phyloP scores from a whole-genome alignment of 331 rosid genomes.

The Arachis monticola region DNA sequence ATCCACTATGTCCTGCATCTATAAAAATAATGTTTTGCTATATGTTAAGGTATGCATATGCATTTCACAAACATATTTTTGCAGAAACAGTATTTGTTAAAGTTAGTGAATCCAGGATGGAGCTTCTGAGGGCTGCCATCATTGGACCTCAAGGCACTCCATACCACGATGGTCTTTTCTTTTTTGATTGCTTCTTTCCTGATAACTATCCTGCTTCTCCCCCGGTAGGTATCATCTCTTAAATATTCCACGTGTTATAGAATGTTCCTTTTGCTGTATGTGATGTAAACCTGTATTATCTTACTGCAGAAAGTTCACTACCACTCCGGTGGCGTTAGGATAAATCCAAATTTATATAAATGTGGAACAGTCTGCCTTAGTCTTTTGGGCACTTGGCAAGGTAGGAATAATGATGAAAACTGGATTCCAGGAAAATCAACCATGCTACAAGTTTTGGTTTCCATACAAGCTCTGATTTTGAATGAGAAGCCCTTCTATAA shows the following conservation, averaged over 20 bases:
- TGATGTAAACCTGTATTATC: conserved; percentile 34
- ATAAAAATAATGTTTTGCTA: not conserved
- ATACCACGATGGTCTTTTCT: conserved; percentile 87
- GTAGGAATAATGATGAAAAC: conserved; percentile 66
- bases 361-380: conserved; percentile 90
- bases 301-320: conserved; percentile 73
- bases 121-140: conserved; percentile 74
- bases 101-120: conserved; percentile 78
- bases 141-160: conserved; percentile 87
- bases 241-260: conserved; percentile 13
- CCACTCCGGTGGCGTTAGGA: conserved; percentile 85
- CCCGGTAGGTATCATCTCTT: conserved; percentile 62
- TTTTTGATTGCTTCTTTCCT: conserved; percentile 78
- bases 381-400: conserved; percentile 86
- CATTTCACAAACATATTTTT: conserved; percentile 38
- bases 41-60: conserved; percentile 28
- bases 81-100: conserved; percentile 80
- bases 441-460: conserved; percentile 90
- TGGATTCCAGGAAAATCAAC: conserved; percentile 79
- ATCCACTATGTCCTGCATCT: not conserved
- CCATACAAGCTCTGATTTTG: conserved; percentile 82
- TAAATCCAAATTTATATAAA: conserved; percentile 77
- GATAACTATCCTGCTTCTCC: conserved; percentile 62
- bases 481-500: conserved; percentile 78
- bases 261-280: conserved; percentile 30